Evolutionary conservation across 176 grass and related monocot genomes (phyloP).

Genomic region (Lolium multiflorum): DNA sequence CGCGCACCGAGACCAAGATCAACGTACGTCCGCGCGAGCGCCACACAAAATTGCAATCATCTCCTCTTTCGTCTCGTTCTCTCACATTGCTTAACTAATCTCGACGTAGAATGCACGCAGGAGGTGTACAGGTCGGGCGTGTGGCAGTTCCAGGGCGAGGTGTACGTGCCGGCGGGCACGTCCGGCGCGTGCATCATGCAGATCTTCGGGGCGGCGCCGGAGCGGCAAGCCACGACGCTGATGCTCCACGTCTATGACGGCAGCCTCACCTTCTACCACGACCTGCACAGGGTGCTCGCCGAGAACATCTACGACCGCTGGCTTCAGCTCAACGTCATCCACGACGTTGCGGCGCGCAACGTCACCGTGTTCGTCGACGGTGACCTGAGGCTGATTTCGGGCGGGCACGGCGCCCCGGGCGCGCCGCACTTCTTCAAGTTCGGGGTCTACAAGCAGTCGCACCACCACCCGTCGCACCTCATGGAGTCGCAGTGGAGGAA

Average conservation of each 20-base stretch:
- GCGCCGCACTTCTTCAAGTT: constrained; percentile 40
- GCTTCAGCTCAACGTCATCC: constrained; percentile 36
- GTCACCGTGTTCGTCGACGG: constrained; percentile 13
- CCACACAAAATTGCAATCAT: no score
- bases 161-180: constrained; percentile 41
- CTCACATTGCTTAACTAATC: background rate
- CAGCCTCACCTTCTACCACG: constrained; percentile 36
- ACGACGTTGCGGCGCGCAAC: constrained; percentile 20
- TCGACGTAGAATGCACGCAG: background rate
- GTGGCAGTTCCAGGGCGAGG: constrained; percentile 59
- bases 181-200: constrained; percentile 52
- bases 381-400: background rate
- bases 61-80: background rate
- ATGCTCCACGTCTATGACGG: constrained; percentile 56
- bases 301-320: constrained; percentile 18
- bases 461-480: background rate
- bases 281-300: background rate
- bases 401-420: background rate
- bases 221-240: constrained; percentile 36
- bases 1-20: constrained; percentile 47
- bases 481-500: constrained; percentile 33
- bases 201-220: constrained; percentile 29
- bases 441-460: constrained; percentile 38
- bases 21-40: background rate
- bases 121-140: constrained; percentile 37